Conservation (phyloP, 2,329 filamentous ascomycete species). For the Penicillium sp. region DNA sequence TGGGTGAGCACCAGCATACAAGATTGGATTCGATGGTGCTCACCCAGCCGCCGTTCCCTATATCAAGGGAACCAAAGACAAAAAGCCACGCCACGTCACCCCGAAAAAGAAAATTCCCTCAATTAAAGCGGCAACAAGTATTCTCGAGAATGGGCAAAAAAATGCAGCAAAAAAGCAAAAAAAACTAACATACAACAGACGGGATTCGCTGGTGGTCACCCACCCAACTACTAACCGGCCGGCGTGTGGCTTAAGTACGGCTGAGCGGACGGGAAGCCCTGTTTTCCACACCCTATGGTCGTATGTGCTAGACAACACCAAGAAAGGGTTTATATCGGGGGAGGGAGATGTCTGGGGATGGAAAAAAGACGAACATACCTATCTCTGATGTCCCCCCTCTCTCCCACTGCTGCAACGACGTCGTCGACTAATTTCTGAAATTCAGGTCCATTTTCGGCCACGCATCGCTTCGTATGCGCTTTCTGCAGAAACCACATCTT, state of each 20-base stretch:
- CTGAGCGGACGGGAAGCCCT: constrained; percentile 18
- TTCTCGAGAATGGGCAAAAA: no score
- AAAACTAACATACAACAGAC: constrained; percentile 14
- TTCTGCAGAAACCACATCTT: constrained; percentile 80
- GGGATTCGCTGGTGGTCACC: constrained; percentile 18
- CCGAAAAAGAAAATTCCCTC: no score
- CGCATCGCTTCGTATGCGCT: constrained; percentile 56
- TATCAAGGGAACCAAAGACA: no score
- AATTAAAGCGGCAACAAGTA: no score
- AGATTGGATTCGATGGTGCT: no score
- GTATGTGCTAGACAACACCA: not conserved
- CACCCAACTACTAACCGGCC: constrained; percentile 18
- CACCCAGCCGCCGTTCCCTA: no score
- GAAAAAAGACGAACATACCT: constrained; percentile 2
- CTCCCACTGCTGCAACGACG: constrained; percentile 26
- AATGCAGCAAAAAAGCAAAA: not conserved
- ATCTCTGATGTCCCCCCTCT: constrained; percentile 12
- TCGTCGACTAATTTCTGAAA: constrained; percentile 39
- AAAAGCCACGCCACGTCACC: no score
- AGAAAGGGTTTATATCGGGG: not conserved
- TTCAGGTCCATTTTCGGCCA: constrained; percentile 41
- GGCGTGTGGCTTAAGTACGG: constrained; percentile 18
- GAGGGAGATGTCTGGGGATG: no score
- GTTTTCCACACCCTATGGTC: constrained; percentile 18
- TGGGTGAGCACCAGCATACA: no score